Evolutionary conservation across 2,329 filamentous ascomycete genomes (phyloP), one percentile per base, ranked within the genome.

Genomic region (Parafenestella ontariensis): DNA sequence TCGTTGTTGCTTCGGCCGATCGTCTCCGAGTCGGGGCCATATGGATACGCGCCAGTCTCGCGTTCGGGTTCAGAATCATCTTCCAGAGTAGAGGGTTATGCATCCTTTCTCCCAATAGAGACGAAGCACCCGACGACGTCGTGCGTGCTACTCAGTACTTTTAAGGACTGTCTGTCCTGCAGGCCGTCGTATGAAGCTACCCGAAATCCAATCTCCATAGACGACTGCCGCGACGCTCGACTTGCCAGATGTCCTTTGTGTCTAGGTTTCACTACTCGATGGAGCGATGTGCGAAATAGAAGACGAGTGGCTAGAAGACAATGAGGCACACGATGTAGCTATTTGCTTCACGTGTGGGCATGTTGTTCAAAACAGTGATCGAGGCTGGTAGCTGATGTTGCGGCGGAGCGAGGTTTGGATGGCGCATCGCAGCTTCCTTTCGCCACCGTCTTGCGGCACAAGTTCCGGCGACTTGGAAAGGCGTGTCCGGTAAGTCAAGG

Each of bases 91-190:
- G 13, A 26, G 44, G 15, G 36, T 40, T 39, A 45, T 52, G 62
- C 59, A 57, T 59, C 54, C 52, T 39, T 59, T 66, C 54, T 55
- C 63, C 62, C 53, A 36, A 63, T 68, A 20, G 33, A 59, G 65
- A 24, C 42, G 53, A 58, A 29, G 17, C 29, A 52, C 49, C 64
- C 62, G 51, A 49, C 34, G 10, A 33, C 31, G 49, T 47, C 45
- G 52, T 52, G 46, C 39, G 15, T 40, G 42, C 41, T 46, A 47
- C 49, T 52, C 45, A 18, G 48, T 51, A 52, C 54, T 54, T 42
- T 59, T 48, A 26, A 26, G 24, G 46, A n/a, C n/a, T 20, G 40
- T 26, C n/a, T 49, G 24, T 39, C 39, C 45, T 20, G n/a, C 34
- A 37, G 34, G 17, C 34, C 10, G n/a, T 9, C 21, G 24, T 21